Evolutionary conservation across 2,329 filamentous ascomycete species (phyloP), one percentile per base, ranked within the genome.

Genomic region (Colletotrichum filicis): DNA sequence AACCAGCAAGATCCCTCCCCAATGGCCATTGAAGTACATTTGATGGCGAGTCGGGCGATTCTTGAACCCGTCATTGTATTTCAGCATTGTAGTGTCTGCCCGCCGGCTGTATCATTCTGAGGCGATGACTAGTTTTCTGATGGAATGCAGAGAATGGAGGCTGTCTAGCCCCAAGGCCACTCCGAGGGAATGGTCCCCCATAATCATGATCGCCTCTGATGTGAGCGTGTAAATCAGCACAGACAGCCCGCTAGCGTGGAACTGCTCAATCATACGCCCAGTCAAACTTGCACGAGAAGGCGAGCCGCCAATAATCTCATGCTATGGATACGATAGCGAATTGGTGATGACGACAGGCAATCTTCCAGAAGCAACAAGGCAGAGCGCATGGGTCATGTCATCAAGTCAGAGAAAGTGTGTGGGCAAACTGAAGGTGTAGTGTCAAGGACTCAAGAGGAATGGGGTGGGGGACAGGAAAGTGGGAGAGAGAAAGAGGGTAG

Each of bases 1-100:
- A 63, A 59, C 65, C 26, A 16, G 42, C 42, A 53, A n/a, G n/a
- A 59, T 72, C 65, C 66, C 52, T 30, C 52, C 58, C 8, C 12
- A 22, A 22, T n/a, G 28, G 9, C n/a, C 32, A 14, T 22, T 26
- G 42, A 22, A 19, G 28, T 24, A n/a, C 5, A 30, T 16, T 5
- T 26, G 24, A 46, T 69, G 30, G 69, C 53, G 30, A 55, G 30
- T 14, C 58, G 53, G 66, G 19, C 2, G 16, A 16, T 30, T 24
- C 2, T 5, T 11, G 19, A 32, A 16, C 5, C 26, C 26, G 12
- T 32, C 37, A 22, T 8, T 35, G 2, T 22, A 35, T 35, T 16
- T 35, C 5, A 19, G 11, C 7, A 5, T 14, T 22, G 30, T 30
- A 9, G 6, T 12, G 46, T 19, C 3, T 7, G 5, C n/a, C 16